Conservation (phyloP, 1,139 yeast species). For the Zygosaccharomyces pseudobailii region DNA sequence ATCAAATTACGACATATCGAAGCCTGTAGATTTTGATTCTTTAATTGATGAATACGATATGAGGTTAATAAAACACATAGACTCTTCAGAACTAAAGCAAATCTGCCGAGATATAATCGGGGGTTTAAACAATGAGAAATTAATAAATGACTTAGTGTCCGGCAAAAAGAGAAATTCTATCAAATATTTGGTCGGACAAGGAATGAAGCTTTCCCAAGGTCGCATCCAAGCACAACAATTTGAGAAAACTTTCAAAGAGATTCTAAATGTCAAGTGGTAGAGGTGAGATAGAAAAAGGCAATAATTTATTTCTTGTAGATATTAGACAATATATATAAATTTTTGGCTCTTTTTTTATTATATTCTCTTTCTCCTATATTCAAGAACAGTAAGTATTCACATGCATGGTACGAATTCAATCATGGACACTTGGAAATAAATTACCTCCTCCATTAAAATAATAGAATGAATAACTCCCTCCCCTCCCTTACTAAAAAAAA, state of each 20-base stretch:
- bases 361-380: neutral
- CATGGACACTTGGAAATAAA: neutral
- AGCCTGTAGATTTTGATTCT: constrained; percentile 33
- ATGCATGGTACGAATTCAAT: neutral
- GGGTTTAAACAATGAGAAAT: constrained; percentile 43
- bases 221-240: constrained; percentile 51
- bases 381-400: neutral
- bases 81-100: constrained; percentile 44
- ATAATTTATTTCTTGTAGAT: neutral
- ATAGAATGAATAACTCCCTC: neutral
- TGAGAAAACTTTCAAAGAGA: constrained; percentile 40
- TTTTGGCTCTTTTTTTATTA: neutral
- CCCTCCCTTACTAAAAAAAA: constrained; percentile 1
- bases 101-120: constrained; percentile 52
- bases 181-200: constrained; percentile 76
- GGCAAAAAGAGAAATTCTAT: constrained; percentile 62
- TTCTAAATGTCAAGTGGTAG: constrained; percentile 15
- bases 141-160: constrained; percentile 50
- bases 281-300: neutral
- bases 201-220: constrained; percentile 76
- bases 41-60: constrained; percentile 57
- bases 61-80: constrained; percentile 28
- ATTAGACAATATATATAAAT: neutral
- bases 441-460: neutral
- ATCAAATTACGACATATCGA: constrained; percentile 18